Evolutionary conservation across 2,329 filamentous ascomycete species (phyloP), one percentile per base, ranked within the genome.

Genomic region (Fusarium sp.): DNA sequence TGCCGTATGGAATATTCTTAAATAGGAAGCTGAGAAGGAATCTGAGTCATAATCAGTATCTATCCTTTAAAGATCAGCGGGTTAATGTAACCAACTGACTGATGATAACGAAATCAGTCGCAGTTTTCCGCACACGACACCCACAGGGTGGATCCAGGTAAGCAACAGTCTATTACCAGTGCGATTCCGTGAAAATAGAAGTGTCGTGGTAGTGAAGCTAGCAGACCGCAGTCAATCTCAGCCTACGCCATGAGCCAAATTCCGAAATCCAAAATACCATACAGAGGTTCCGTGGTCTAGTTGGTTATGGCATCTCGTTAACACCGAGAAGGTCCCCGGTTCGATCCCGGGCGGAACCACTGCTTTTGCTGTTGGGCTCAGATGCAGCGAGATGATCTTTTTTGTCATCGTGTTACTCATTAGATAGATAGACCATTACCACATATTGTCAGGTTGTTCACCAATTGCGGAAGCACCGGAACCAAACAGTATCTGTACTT

Each of bases 11-110:
- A 42, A 38, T 19, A 19, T 10, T 11, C 48, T 51, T 12, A 15
- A 48, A 47, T 6, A 55, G 57, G 55, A 60, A 47, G 36, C 19
- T 58, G 12, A 40, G 7, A 11, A 31, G 29, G 29, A 7, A 11
- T 11, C 29, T 31, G 31, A 34, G 12, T 34, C 31, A 34, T 34
- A n/a, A 7, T 34, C 31, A 34, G 5, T 12, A 13, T 13, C 3
- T 34, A 6, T 34, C 2, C n/a, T 34, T 34, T 6, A 12, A 34
- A 6, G 31, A 34, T 34, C 31, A 34, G 31, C 12, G 6, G 12
- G 6, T 34, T 34, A 13, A 34, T 11, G 29, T 12, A 13, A 34
- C 12, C 7, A 34, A 34, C 11, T 34, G 3, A n/a, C 31, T 34
- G 31, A 34, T 34, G 31, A 34, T 34, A 34, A 7, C 12, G 12